Base-by-base conservation (phyloP, 2,329 filamentous ascomycete genomes). In the Arachnomyces sp. region DNA sequence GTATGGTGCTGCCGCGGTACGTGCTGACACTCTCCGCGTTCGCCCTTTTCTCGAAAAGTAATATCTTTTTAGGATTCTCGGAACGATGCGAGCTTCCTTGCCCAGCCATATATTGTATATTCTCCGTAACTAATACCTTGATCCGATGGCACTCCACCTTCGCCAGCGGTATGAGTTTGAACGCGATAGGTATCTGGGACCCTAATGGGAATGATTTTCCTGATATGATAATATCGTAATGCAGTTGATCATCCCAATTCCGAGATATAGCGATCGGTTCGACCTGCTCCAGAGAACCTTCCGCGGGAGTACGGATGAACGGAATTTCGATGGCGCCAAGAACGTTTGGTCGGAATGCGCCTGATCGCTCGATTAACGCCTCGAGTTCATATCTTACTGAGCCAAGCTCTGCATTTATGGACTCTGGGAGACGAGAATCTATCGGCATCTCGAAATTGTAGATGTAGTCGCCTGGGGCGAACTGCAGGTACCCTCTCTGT, bases 141-240 rank as follows among this genome's bases (percentile, higher is more conserved):
- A 95, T 81, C 49, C 90, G 81, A 63, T 94, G 89, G 40, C 90
- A 85, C 59, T 93, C 86, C 5, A 94, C 88, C 67, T 95, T 95
- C 44, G 89, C 88, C 15, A 95, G 66, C 0, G 89, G 89, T 1
- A 88, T 94, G 49, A 95, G 72, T 62, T 94, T 94, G 70, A 95
- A 94, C 1, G 88, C 88, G 43, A 95, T 92, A 1, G 89, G 89
- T 12, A 95, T 86, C 53, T 84, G 84, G 30, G 83, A 77, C 12
- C 89, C 89, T 14, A 95, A 76, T 0, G 89, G 86, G 44, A 95
- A 95, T 1, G 88, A 93, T 71, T 94, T 94, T 40, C 89, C 89
- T 1, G 88, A 94, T 40, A 95, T 94, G 58, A 94, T 82, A 51
- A 95, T 94, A 54, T 95, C 89, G 64, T 95, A 95, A 55, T 93